phyloP scores from a whole-genome alignment of 768 basidiomycete genomes.

The Pleurotus citrinopileatus region DNA sequence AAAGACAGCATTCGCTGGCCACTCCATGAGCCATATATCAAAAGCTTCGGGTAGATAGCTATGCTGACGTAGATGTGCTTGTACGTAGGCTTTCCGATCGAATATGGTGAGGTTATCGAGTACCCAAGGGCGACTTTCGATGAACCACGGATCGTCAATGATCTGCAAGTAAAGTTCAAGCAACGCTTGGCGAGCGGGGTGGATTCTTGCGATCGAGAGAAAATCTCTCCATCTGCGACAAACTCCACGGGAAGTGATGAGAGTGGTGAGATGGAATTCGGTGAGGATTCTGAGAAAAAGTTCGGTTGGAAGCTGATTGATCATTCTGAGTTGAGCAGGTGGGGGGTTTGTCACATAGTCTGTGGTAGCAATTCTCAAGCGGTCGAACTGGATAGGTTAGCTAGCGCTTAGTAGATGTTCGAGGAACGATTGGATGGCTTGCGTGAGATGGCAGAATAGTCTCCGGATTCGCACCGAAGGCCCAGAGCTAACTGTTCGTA shows the following conservation, averaged over 20 bases:
- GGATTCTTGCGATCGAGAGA: conserved; percentile 14
- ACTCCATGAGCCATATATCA: conserved; percentile 22
- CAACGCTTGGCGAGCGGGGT: conserved; percentile 17
- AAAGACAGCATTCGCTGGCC: conserved; percentile 20
- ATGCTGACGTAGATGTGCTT: conserved; percentile 12
- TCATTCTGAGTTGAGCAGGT: no score
- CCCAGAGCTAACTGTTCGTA: no score
- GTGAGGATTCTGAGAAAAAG: conserved; percentile 22
- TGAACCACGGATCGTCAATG: conserved; percentile 15
- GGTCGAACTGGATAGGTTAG: no score
- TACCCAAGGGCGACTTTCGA: conserved; percentile 14
- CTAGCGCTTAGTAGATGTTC: no score
- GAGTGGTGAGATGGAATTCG: conserved; percentile 17
- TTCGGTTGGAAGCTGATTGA: no score
- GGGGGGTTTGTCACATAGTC: no score
- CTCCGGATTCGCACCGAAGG: no score
- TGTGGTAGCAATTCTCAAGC: no score
- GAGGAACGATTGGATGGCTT: no score
- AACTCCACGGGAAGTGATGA: conserved; percentile 20
- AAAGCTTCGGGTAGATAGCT: conserved; percentile 19
- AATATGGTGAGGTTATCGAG: conserved; percentile 8
- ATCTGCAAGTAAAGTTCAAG: conserved; percentile 17
- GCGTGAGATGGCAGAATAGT: no score
- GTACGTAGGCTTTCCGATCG: conserved; percentile 10
- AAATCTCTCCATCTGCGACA: conserved; percentile 15